Base-by-base conservation (phyloP, 306 rosid species). In the Biancaea sappan region DNA sequence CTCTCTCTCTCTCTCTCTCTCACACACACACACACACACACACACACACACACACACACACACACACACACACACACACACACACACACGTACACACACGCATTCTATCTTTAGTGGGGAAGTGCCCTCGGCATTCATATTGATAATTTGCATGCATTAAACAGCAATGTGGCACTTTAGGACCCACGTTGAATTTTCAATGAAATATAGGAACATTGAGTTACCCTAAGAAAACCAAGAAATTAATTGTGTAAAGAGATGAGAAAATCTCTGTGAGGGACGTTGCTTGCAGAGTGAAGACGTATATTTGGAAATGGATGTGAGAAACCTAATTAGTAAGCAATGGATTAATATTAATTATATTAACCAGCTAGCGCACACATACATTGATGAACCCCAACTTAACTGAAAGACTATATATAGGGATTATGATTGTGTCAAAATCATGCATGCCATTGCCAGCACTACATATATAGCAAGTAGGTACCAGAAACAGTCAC, bases 401-500 rank as follows among this genome's bases (percentile, higher is more conserved):
- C 41, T 14, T 0, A 64, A 64, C 4, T 24, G 10, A 62, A 64
- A 64, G 51, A 38, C 8, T 5, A 41, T 2, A 16, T 6, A 6
- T 8, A 1, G 37, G 2, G 37, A 32, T 13, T 66, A 54, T 46
- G 22, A n/a, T 24, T 22, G 53, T 25, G 35, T 19, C 63, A 52
- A 52, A 35, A 52, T 50, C 37, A 52, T 52, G n/a, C n/a, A n/a
- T n/a, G n/a, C n/a, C n/a, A n/a, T n/a, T n/a, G 51, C 24, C 31
- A 40, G 48, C 28, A 38, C 66, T 32, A n/a, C n/a, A n/a, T n/a
- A n/a, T n/a, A n/a, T 10, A 19, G 29, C 28, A 66, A 35, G 18
- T 35, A 47, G 54, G 28, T 34, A 18, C 46, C 43, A 38, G 35
- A 44, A 34, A 28, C 73, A 25, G 64, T 88, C 92, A 18, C 60